These are phyloP conservation scores for Xylaria intraflava DNA, from an alignment of 495 filamentous ascomycete genomes.

Conservation along the genomic window DNA sequence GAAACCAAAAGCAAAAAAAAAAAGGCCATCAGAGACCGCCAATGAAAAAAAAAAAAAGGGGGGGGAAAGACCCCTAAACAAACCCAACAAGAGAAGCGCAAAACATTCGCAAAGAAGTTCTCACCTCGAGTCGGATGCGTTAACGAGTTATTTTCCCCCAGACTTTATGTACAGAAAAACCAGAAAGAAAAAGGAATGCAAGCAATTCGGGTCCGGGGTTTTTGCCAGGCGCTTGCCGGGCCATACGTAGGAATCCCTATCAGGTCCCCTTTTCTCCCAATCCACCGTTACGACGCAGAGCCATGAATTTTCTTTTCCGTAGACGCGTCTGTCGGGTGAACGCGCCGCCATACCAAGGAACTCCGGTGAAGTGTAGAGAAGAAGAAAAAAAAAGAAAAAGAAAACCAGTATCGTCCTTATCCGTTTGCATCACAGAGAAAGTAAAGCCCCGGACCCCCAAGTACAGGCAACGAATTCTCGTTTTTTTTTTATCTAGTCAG, in stretches of 20 bases:
- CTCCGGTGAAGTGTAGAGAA: no score
- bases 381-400: not conserved
- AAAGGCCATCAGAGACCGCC: no score
- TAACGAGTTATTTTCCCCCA: no score
- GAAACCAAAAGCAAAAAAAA: no score
- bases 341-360: not conserved
- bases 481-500: constrained; percentile 9
- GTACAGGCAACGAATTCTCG: not conserved
- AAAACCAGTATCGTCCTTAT: not conserved
- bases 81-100: no score
- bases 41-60: no score
- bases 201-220: not conserved
- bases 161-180: not conserved
- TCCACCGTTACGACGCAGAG: not conserved
- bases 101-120: no score
- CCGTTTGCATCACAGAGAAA: not conserved
- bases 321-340: not conserved
- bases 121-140: no score
- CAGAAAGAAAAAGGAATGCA: not conserved
- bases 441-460: not conserved
- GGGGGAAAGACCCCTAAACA: no score
- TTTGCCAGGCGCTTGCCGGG: not conserved
- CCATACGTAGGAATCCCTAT: no score
- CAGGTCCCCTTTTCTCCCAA: not conserved
- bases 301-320: not conserved